Percentiles rank a stretch among this genome's conserved stretches.
Evolutionary conservation across 179 eudicot species (phyloP).

Genomic region (Silene noctiflora): DNA sequence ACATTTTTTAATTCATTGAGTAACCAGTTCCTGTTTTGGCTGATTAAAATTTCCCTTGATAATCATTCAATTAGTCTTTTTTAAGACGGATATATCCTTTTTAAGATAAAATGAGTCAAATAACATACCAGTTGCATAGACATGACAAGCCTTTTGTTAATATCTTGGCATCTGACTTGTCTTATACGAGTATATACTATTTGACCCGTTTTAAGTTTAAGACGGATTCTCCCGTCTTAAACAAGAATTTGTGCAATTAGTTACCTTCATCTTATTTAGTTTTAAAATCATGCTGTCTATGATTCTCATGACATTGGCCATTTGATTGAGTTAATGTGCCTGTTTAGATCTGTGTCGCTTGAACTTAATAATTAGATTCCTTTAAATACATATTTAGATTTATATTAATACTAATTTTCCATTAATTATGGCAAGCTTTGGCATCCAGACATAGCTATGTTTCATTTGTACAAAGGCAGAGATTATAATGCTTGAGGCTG

Average conservation of each 20-base stretch:
- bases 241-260: no score
- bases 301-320: slow-evolving; percentile 21
- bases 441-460: slow-evolving; percentile 2
- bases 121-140: no score
- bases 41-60: neutral
- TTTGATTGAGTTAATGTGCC: slow-evolving; percentile 17
- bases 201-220: no score
- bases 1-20: neutral
- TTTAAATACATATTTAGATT: slow-evolving; percentile 8
- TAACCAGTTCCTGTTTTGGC: neutral
- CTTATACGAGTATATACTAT: no score
- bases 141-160: no score
- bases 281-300: slow-evolving; percentile 19
- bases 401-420: slow-evolving; percentile 14
- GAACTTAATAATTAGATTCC: slow-evolving; percentile 17
- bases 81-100: no score
- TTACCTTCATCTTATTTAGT: neutral
- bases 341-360: slow-evolving; percentile 27
- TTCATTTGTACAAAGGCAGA: slow-evolving; percentile 7
- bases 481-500: slow-evolving; percentile 19
- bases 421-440: slow-evolving; percentile 7
- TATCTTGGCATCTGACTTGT: no score
- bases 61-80: no score
- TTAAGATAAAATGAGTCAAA: no score
- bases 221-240: no score